These are phyloP conservation scores for Xylariaceae sp. DNA, from an alignment of 2,329 filamentous ascomycete species.

Conservation along the genomic window DNA sequence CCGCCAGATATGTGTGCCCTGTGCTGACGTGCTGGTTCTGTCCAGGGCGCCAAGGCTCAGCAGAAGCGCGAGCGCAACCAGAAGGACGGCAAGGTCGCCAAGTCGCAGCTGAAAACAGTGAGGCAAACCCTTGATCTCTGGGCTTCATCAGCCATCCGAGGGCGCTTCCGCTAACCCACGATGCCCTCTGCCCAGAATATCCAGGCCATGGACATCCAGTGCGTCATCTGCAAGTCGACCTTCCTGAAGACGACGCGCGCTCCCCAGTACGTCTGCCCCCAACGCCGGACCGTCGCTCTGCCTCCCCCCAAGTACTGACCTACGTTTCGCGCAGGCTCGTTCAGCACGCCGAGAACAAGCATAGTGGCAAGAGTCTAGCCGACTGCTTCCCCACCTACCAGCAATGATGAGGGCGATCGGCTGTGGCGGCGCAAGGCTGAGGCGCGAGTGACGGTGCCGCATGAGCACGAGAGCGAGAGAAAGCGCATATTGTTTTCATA, in stretches of 20 bases:
- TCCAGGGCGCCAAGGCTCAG: constrained; percentile 56
- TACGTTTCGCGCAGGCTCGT: constrained; percentile 47
- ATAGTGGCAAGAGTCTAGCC: constrained; percentile 60
- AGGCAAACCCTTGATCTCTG: constrained; percentile 29
- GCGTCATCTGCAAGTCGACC: constrained; percentile 67
- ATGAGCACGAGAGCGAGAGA: constrained; percentile 12
- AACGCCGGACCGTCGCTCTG: no score
- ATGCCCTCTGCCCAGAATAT: constrained; percentile 59
- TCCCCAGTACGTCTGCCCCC: constrained; percentile 47
- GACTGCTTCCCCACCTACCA: constrained; percentile 60
- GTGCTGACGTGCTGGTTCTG: constrained; percentile 8
- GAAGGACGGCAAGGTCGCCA: constrained; percentile 52
- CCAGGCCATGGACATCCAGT: constrained; percentile 69
- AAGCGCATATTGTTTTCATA: no score
- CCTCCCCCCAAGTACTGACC: no score
- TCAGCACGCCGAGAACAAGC: constrained; percentile 69
- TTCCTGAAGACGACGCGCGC: constrained; percentile 72
- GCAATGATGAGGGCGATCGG: neutral
- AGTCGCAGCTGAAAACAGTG: constrained; percentile 63
- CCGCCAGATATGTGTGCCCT: no score
- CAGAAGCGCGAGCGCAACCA: constrained; percentile 67
- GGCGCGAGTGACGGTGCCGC: neutral
- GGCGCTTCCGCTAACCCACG: no score
- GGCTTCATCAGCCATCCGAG: no score
- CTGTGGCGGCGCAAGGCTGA: neutral